These are phyloP conservation scores for Carex sylvatica DNA, from an alignment of 202 grass and related monocot genomes.

Conservation along the genomic window DNA sequence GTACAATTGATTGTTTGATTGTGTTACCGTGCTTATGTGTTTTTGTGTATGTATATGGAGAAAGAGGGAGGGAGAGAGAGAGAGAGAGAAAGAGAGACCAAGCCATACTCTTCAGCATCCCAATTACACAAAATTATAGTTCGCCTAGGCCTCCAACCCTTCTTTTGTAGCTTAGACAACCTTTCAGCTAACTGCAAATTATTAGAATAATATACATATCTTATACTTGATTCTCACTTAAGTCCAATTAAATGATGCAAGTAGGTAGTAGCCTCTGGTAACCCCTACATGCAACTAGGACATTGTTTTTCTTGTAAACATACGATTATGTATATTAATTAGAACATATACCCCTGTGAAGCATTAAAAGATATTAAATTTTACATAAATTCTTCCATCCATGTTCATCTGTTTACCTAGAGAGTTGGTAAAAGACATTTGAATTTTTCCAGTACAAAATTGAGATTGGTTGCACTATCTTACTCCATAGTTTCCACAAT, in stretches of 20 bases:
- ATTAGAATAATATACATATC: conserved; percentile 8
- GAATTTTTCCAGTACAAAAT: neutral
- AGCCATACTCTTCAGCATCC: conserved; percentile 89
- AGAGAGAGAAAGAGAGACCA: conserved; percentile 49
- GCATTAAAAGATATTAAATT: neutral
- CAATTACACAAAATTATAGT: conserved; percentile 92
- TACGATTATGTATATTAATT: neutral
- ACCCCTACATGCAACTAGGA: neutral
- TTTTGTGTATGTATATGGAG: neutral
- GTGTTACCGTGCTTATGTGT: neutral
- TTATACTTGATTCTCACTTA: neutral
- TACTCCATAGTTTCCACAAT: neutral
- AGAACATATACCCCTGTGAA: neutral
- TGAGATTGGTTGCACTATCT: neutral
- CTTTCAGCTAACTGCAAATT: conserved; percentile 78
- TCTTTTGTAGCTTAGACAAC: conserved; percentile 65
- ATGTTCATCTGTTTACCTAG: neutral
- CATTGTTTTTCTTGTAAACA: neutral
- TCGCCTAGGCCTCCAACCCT: conserved; percentile 76
- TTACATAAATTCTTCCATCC: neutral
- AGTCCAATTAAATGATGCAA: neutral
- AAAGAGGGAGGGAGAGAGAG: neutral
- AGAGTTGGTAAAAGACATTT: neutral
- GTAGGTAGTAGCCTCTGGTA: neutral
- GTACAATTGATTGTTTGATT: neutral